These are phyloP conservation scores for Solanum chilense DNA, from an alignment of 257 asterid species.

Conservation along the genomic window DNA sequence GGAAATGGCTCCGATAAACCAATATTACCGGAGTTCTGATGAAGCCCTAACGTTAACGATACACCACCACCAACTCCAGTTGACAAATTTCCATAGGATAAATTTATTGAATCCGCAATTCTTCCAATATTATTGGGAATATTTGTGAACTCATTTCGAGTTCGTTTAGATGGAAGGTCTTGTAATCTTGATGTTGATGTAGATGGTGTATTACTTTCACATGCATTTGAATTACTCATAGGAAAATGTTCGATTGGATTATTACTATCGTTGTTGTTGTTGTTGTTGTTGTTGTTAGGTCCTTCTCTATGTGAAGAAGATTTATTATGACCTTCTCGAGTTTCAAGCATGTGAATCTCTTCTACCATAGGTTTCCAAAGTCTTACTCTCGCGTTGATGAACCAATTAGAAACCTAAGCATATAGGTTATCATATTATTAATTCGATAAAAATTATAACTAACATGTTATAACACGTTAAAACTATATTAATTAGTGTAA, in stretches of 20 bases:
- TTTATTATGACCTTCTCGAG: conserved; percentile 44
- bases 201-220: conserved; percentile 23
- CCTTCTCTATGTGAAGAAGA: conserved; percentile 30
- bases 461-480: background rate
- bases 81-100: conserved; percentile 29
- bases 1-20: conserved; percentile 61
- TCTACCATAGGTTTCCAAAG: conserved; percentile 99
- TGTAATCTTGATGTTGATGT: conserved; percentile 29
- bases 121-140: conserved; percentile 5
- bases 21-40: conserved; percentile 41
- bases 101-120: conserved; percentile 15
- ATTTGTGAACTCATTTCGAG: conserved; percentile 22
- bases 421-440: background rate
- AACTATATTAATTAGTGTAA: background rate
- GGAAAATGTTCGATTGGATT: conserved; percentile 17
- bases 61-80: conserved; percentile 35
- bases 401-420: conserved; percentile 87
- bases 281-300: conserved; percentile 3
- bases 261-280: conserved; percentile 9
- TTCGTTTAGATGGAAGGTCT: conserved; percentile 45
- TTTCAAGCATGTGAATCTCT: conserved; percentile 88
- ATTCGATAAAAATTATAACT: background rate
- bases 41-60: conserved; percentile 83
- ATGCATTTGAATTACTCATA: conserved; percentile 17
- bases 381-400: conserved; percentile 89